Evolutionary conservation across 192 early-diverging fungal species (phyloP), one percentile per base, ranked within the genome.

Genomic region (Funneliformis geosporum): DNA sequence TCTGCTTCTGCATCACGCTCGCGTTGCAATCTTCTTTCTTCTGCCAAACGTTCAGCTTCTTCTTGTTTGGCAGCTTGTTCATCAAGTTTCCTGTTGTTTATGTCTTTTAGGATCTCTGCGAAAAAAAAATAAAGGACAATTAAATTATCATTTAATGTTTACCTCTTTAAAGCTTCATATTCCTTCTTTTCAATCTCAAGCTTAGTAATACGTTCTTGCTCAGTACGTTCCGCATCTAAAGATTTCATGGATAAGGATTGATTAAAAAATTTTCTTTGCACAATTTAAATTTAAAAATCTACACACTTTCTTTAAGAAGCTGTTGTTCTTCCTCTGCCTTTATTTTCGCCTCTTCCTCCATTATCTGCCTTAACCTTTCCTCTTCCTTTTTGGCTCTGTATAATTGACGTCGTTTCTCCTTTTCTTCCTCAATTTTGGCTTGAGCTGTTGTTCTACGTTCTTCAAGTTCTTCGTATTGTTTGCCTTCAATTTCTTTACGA

Each of bases 381-480:
- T 89, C 88, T 23, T 85, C 87, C 84, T 84, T 87, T 47, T 80
- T 83, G 67, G 87, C 85, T 75, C 86, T 84, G 82, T 87, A 87
- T 69, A 90, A 80, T 61, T 89, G 88, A 69, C 93, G 89, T 64
- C 95, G 88, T 28, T 86, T 84, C 60, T 87, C 86, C 87, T 96
- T 95, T 60, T 92, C 95, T 59, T 89, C 88, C 71, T 84, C 90
- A 81, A 96, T 91, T 79, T 88, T 88, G 23, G 79, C 78, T 74
- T 92, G 82, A 38, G 89, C 90, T 40, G 89, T 89, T 27, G 78
- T 86, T 21, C 87, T 84, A 68, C 88, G 83, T 33, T 85, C 87
- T 47, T 86, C 85, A 75, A 87, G 88, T 46, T 90, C 85, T 62
- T 88, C 89, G 55, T 90, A 83, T 65, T 91, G 87, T 65, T 88